These are phyloP conservation scores for Aspergillus proliferans DNA, from an alignment of 2,329 filamentous ascomycete genomes.

Conservation along the genomic window DNA sequence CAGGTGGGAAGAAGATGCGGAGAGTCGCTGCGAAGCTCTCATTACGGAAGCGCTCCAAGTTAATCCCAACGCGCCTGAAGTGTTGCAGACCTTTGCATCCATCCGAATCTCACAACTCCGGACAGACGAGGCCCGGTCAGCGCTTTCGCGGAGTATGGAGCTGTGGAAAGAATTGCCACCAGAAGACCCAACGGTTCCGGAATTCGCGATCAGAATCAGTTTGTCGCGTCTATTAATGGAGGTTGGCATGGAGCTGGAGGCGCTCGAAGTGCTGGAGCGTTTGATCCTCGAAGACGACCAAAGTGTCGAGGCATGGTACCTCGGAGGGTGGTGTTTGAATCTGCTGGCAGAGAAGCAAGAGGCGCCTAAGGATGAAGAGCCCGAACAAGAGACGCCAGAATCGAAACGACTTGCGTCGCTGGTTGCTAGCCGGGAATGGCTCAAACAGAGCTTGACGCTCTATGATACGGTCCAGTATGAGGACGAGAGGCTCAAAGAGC, in stretches of 20 bases:
- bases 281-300: conserved; percentile 83
- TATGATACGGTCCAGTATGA: conserved; percentile 73
- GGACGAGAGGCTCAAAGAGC: conserved; percentile 40
- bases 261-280: conserved; percentile 76
- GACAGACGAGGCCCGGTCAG: conserved; percentile 70
- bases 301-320: conserved; percentile 94
- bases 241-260: conserved; percentile 76
- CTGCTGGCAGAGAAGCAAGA: conserved; percentile 51
- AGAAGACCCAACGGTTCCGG: conserved; percentile 65
- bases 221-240: conserved; percentile 84
- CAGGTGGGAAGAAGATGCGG: conserved; percentile 78
- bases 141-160: conserved; percentile 70
- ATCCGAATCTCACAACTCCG: conserved; percentile 84
- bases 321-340: conserved; percentile 89
- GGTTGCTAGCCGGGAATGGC: conserved; percentile 73
- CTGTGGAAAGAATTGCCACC: conserved; percentile 76
- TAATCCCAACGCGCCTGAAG: conserved; percentile 73
- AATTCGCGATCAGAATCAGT: conserved; percentile 79
- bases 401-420: conserved; percentile 58
- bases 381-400: conserved; percentile 32
- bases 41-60: conserved; percentile 86
- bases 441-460: conserved; percentile 73
- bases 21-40: conserved; percentile 77
- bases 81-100: conserved; percentile 91
- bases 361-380: conserved; percentile 29